Evolutionary conservation across 345 rosid species (phyloP), one percentile per base, ranked within the genome.

Genomic region (Hibiscus syriacus): DNA sequence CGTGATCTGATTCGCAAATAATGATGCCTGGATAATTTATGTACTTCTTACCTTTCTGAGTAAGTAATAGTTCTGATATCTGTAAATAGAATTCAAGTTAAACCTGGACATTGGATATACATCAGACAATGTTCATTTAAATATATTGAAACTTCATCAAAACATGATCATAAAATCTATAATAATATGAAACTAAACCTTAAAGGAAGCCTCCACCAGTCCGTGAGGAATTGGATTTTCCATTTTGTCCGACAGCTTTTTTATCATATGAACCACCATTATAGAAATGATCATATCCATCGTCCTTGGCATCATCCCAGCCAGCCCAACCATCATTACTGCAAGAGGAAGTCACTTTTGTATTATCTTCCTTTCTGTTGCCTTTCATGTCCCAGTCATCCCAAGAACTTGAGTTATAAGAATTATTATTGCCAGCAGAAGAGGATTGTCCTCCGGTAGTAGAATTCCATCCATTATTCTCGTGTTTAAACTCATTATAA

Each of bases 241-340:
- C 93, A 56, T 83, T 89, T 57, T 77, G 73, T 53, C 81, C 87
- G 38, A 62, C 80, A 61, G 83, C 66, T 66, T 83, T 88, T 72
- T 80, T 85, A 74, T 76, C 76, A 38, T 74, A 68, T 63, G 87
- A 48, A 17, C 23, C 78, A 41, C 53, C 80, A 45, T 89, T 88
- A 62, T 86, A 81, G 72, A 76, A 83, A 50, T 79, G 73, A 76
- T 82, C 91, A 55, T 53, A 83, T 43, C 84, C 89, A 65, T 91
- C 97, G 64, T 89, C 92, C 79, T 92, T 88, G 8, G 67, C 82
- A 73, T 92, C 97, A 74, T 91, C 97, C 92, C 97, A 89, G 54
- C 95, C 99, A 56, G 87, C 90, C 99, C 98, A 94, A 60, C 81
- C 83, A 36, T 82, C 99, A 77, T 80, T 74, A 64, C 74, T 76